Conservation (phyloP, 176 grass and related monocot genomes). For the Oryza rufipogon region DNA sequence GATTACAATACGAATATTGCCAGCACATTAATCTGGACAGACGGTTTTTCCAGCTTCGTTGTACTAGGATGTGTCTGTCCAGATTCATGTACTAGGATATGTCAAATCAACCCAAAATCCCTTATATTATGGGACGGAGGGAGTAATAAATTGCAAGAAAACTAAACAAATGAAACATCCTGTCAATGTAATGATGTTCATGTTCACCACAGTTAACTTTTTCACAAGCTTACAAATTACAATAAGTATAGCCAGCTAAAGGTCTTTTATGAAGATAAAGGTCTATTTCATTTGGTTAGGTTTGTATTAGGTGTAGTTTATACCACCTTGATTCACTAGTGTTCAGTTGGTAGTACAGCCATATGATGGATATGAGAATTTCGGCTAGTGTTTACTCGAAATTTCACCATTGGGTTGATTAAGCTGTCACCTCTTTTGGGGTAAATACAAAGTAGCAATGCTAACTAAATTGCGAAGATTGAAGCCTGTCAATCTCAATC, state of each 20-base stretch:
- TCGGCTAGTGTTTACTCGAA: not conserved
- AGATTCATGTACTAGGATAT: too few relatives aligned
- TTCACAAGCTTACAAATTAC: not conserved
- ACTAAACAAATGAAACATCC: not conserved
- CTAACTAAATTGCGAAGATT: not conserved
- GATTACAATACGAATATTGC: slow-evolving; percentile 1
- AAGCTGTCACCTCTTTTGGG: not conserved
- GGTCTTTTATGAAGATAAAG: not conserved
- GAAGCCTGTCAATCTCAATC: not conserved
- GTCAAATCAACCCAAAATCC: too few relatives aligned
- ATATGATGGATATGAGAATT: not conserved
- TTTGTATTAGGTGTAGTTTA: not conserved
- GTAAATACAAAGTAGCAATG: slow-evolving; percentile 12
- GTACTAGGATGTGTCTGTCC: too few relatives aligned
- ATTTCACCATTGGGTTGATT: not conserved
- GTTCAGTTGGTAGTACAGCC: not conserved
- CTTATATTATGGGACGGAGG: too few relatives aligned
- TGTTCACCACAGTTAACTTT: not conserved
- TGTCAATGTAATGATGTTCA: not conserved
- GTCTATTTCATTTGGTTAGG: not conserved
- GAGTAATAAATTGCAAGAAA: not conserved
- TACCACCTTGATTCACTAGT: not conserved
- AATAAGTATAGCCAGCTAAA: not conserved
- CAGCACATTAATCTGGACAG: not conserved
- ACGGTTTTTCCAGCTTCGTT: too few relatives aligned